Percentiles rank a stretch among this genome's conserved stretches.
These are phyloP conservation scores for Melanogaster broomeanus DNA, from an alignment of 768 basidiomycete species.

Conservation along the genomic window DNA sequence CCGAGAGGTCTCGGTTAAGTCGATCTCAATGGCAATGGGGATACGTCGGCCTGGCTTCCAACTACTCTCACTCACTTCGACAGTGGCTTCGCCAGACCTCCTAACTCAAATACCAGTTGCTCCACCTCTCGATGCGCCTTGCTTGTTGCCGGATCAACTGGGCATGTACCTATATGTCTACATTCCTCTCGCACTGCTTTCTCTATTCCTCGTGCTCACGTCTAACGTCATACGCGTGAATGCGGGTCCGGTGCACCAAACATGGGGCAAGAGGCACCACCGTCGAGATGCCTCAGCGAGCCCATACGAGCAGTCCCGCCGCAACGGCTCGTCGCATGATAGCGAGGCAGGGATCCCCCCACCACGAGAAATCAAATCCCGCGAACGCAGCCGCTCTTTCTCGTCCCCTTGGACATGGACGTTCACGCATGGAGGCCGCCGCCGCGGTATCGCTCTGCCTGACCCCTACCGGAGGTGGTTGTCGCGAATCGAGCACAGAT, in stretches of 20 bases:
- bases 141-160: constrained; percentile 83
- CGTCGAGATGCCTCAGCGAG: constrained; percentile 9
- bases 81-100: constrained; percentile 25
- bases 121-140: constrained; percentile 57
- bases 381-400: constrained; percentile 10
- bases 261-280: constrained; percentile 6
- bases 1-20: constrained; percentile 85
- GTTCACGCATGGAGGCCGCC: constrained; percentile 24
- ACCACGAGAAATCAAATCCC: constrained; percentile 13
- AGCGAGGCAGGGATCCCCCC: constrained; percentile 18
- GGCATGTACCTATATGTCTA: constrained; percentile 76
- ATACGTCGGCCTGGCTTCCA: constrained; percentile 86
- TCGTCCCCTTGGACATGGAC: constrained; percentile 23
- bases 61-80: constrained; percentile 71
- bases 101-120: constrained; percentile 32
- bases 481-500: constrained; percentile 7
- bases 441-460: constrained; percentile 24
- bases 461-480: constrained; percentile 14
- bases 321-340: background rate
- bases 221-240: constrained; percentile 22
- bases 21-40: constrained; percentile 89
- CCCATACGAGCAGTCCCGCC: constrained; percentile 11
- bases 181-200: constrained; percentile 63
- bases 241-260: constrained; percentile 3
- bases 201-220: constrained; percentile 48